A percentile compares a stretch with the other conserved stretches of the same genome.
These are phyloP conservation scores for Phytopythium cucurbitacearum DNA, from an alignment of 352 stramenopile species.

Conservation along the genomic window DNA sequence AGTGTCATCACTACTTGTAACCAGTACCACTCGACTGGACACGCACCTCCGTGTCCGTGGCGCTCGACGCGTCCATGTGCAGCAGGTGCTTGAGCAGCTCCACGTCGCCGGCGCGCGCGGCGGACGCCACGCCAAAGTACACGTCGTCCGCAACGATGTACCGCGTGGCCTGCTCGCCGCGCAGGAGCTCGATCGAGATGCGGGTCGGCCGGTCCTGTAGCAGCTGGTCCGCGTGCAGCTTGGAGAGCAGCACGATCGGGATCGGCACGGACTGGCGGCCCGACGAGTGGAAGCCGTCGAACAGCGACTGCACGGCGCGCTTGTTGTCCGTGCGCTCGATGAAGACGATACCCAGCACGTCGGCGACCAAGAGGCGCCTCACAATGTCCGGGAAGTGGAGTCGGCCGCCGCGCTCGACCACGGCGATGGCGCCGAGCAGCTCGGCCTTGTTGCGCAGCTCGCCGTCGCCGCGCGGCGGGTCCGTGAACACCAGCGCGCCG, in stretches of 20 bases:
- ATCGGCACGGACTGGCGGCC: conserved; percentile 67
- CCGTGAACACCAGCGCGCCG: conserved; percentile 47
- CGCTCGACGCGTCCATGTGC: conserved; percentile 56
- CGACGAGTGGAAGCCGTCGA: conserved; percentile 86
- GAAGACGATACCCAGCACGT: conserved; percentile 72
- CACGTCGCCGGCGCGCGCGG: conserved; percentile 67
- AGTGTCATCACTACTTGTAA: neutral
- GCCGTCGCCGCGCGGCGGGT: conserved; percentile 63
- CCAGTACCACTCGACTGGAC: too few species aligned
- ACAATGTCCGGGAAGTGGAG: conserved; percentile 86
- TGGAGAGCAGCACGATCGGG: conserved; percentile 74
- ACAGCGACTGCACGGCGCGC: conserved; percentile 63
- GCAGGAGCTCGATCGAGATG: conserved; percentile 69
- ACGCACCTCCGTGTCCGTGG: conserved; percentile 43
- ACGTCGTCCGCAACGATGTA: conserved; percentile 66
- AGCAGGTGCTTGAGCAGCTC: conserved; percentile 70
- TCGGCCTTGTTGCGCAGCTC: conserved; percentile 57
- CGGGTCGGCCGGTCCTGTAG: conserved; percentile 43
- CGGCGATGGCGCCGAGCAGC: conserved; percentile 60
- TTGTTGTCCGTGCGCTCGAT: conserved; percentile 60
- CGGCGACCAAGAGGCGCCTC: conserved; percentile 53
- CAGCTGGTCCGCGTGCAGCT: conserved; percentile 74
- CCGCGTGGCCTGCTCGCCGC: conserved; percentile 60
- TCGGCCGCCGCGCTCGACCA: conserved; percentile 73
- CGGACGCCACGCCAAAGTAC: conserved; percentile 68